A percentile compares a stretch with the other conserved stretches of the same genome.
Evolutionary conservation across 2,329 filamentous ascomycete genomes (phyloP).

Genomic region (Monilinia fructicola): DNA sequence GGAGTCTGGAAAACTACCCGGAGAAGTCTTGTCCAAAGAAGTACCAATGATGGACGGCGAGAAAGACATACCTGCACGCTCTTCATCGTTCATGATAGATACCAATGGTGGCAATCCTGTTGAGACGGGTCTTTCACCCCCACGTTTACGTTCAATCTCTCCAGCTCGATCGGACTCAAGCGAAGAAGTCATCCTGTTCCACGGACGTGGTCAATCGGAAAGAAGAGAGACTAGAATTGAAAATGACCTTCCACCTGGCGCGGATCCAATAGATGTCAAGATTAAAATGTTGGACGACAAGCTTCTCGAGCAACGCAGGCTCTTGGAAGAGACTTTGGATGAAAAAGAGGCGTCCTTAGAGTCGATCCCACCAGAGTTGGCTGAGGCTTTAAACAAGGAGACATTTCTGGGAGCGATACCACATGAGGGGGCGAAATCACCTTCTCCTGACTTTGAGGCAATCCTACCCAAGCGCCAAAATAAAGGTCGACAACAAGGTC

Average conservation of each 20-base stretch:
- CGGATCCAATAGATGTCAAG: conserved; percentile 32
- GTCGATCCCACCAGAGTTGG: conserved; percentile 15
- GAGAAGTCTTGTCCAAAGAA: conserved; percentile 19
- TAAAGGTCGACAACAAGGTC: conserved; percentile 19
- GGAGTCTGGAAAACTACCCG: conserved; percentile 22
- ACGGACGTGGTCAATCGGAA: conserved; percentile 46
- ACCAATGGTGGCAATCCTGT: conserved; percentile 36
- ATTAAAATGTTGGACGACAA: conserved; percentile 38
- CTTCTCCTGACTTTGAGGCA: conserved; percentile 20
- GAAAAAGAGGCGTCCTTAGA: conserved; percentile 17
- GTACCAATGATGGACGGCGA: conserved; percentile 19
- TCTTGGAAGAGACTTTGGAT: conserved; percentile 36
- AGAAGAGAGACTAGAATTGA: conserved; percentile 4
- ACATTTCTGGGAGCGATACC: neutral
- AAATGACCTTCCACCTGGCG: conserved; percentile 10
- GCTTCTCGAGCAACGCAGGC: conserved; percentile 34
- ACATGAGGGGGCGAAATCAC: conserved; percentile 16
- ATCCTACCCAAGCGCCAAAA: conserved; percentile 19
- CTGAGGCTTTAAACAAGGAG: conserved; percentile 11
- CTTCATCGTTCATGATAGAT: conserved; percentile 43
- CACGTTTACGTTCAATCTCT: conserved; percentile 37
- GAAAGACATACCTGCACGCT: neutral
- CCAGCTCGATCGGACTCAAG: conserved; percentile 57
- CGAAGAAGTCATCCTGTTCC: conserved; percentile 72
- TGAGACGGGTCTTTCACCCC: conserved; percentile 40